phyloP scores from a whole-genome alignment of 306 rosid genomes.

The Carpinus viminea region DNA sequence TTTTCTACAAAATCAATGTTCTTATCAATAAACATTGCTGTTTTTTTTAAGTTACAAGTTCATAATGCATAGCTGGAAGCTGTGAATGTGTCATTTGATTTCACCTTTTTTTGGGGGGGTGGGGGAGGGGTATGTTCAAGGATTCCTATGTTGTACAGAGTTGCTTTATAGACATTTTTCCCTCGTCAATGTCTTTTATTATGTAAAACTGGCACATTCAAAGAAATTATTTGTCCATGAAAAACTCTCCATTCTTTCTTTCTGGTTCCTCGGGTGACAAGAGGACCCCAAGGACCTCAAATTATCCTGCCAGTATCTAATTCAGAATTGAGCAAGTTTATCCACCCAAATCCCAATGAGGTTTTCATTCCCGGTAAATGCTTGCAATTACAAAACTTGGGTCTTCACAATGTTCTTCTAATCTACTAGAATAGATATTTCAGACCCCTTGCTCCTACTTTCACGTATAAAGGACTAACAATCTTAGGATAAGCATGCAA shows the following conservation, averaged over 20 bases:
- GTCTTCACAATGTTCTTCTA: neutral
- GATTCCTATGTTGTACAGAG: neutral
- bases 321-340: neutral
- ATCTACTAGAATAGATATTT: too few relatives aligned
- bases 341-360: neutral
- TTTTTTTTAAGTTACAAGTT: neutral
- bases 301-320: neutral
- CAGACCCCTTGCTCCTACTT: too few relatives aligned
- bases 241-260: neutral
- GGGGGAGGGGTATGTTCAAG: neutral
- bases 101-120: neutral
- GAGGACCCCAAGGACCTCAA: neutral
- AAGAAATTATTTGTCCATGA: neutral
- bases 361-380: neutral
- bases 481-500: neutral
- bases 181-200: neutral
- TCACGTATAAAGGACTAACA: neutral
- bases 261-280: neutral
- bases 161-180: neutral
- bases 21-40: neutral
- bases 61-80: neutral
- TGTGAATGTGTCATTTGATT: neutral
- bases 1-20: neutral
- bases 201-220: constrained; percentile 6
- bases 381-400: neutral